Conservation (phyloP, 352 stramenopile species). For the Globisporangium echinulatum region DNA sequence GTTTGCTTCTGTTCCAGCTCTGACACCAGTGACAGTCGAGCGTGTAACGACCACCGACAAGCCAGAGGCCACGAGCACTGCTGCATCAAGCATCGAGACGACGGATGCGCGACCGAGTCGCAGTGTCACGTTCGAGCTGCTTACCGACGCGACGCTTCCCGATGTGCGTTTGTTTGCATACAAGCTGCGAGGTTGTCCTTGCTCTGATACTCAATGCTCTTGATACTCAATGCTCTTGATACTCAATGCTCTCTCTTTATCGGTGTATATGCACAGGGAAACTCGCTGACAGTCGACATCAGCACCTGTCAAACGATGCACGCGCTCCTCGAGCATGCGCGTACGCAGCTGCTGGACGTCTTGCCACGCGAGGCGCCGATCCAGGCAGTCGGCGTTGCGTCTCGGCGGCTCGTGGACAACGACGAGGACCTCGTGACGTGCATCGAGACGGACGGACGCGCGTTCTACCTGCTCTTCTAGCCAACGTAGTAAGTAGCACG, state of each 20-base stretch:
- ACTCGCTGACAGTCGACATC: conserved; percentile 1
- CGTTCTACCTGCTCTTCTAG: conserved; percentile 10
- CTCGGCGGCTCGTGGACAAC: conserved; percentile 4
- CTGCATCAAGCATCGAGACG: neutral
- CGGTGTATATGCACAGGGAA: neutral
- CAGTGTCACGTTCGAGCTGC: neutral
- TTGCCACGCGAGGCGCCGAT: neutral
- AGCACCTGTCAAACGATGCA: conserved; percentile 2
- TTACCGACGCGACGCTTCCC: neutral
- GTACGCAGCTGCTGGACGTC: conserved; percentile 1
- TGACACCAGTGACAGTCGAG: too few relatives aligned
- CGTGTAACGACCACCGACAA: neutral
- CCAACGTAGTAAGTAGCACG: too few relatives aligned
- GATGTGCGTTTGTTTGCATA: neutral
- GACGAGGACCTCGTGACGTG: conserved; percentile 5
- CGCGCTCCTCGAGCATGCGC: conserved; percentile 4
- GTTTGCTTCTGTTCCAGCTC: too few relatives aligned
- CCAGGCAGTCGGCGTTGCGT: conserved; percentile 6
- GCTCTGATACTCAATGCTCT: too few relatives aligned
- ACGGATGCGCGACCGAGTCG: neutral
- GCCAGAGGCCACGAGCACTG: neutral
- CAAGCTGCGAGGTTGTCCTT: too few relatives aligned
- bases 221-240: neutral
- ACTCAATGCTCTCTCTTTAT: neutral
- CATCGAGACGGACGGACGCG: conserved; percentile 1